Base-by-base conservation (phyloP, 1,284 basidiomycete genomes). In the Irpex rosettiformis region DNA sequence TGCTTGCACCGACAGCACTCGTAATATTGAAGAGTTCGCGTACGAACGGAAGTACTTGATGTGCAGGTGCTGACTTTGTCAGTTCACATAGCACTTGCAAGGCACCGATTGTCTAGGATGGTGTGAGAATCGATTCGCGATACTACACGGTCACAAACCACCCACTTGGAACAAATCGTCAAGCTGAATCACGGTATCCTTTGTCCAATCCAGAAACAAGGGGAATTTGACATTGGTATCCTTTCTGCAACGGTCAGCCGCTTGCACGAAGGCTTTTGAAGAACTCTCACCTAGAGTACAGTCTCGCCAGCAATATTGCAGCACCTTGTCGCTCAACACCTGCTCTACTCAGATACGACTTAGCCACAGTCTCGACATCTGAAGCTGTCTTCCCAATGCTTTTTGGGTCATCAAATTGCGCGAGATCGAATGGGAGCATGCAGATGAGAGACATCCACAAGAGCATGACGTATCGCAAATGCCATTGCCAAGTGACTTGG, bases 361-460 rank as follows among this genome's bases (percentile, higher is more conserved):
- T 86, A 0, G 84, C 89, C 4, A 89, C 71, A 0, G 67, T 64
- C 64, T 94, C 86, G 6, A 96, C 71, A 33, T 72, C 64, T 58
- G 66, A 62, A n/a, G 84, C 79, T 33, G 86, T 83, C 63, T 77
- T 68, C 18, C 83, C 84, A 16, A 68, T 66, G 16, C 72, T 67
- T 11, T 77, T 77, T 10, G 69, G 70, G 55, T 86, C 82, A 67
- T 95, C 92, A 57, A 98, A 93, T 61, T 93, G 91, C 16, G 84
- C 79, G 51, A 99, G 77, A 69, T 93, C 88, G 70, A 99, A 99
- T 0, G 97, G 97, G 21, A 98, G 88, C 77, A 94, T 94, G 73
- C 91, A 91, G 55, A 98, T 89, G 16, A 99, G 82, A 16, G 94
- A 93, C 10, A 99, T 81, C 96, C 97, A 99, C 2, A 98, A 79